phyloP scores from a whole-genome alignment of 2,329 filamentous ascomycete genomes.

The Sporothrix schenckii region DNA sequence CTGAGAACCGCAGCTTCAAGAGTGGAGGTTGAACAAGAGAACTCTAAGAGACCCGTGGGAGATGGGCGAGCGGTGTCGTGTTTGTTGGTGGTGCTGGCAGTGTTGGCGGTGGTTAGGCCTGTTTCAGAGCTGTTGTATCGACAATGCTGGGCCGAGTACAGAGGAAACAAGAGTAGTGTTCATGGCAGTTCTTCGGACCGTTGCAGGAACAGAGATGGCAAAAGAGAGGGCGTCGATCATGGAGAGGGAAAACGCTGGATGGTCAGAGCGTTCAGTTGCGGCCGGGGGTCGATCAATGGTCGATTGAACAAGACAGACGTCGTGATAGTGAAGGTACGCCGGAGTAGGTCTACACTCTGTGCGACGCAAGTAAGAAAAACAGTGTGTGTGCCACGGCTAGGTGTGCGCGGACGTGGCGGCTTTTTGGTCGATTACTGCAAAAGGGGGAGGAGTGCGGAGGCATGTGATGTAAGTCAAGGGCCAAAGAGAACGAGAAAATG shows the following conservation, averaged over 20 bases:
- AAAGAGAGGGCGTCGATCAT: constrained; percentile 21
- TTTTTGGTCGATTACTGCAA: background rate
- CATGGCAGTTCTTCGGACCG: constrained; percentile 20
- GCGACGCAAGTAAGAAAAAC: background rate
- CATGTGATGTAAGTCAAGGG: constrained; percentile 9
- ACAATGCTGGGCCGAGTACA: constrained; percentile 40
- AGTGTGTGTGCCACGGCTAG: background rate
- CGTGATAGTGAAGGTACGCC: background rate
- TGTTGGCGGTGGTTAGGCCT: constrained; percentile 35
- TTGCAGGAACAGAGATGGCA: background rate
- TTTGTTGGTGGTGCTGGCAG: background rate
- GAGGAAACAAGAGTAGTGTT: constrained; percentile 3
- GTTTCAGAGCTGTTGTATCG: constrained; percentile 45
- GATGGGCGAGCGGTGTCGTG: background rate
- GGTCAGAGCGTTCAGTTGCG: constrained; percentile 19
- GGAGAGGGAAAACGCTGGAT: constrained; percentile 16
- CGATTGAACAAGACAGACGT: background rate
- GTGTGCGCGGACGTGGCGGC: background rate
- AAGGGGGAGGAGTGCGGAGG: constrained; percentile 5
- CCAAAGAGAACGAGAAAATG: background rate
- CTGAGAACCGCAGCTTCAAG: too few relatives aligned
- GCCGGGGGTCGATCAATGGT: constrained; percentile 8
- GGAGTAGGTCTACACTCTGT: background rate
- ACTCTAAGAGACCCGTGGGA: background rate
- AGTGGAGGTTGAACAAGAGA: background rate